Evolutionary conservation across 192 early-diverging fungal species (phyloP), one percentile per base, ranked within the genome.

Genomic region (Coemansia guatemalensis): DNA sequence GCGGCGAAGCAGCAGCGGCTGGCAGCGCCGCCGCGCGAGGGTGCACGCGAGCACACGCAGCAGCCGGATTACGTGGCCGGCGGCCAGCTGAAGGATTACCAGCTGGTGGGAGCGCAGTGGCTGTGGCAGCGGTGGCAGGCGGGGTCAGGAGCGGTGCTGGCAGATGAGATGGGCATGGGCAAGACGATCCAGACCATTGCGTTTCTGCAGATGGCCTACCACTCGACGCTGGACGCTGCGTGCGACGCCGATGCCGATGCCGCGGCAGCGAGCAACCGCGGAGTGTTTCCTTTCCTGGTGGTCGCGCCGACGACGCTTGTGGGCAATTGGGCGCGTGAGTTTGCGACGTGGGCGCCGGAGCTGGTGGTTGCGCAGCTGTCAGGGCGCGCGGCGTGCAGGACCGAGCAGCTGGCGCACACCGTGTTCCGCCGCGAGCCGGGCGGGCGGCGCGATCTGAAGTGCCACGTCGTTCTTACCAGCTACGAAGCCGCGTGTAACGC

Each of bases 121-220:
- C 89, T 96, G 84, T 88, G 88, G 4, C 82, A 87, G 64, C 78
- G 94, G 21, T 97, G 96, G 95, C 84, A 85, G 50, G 73, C 79
- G 44, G 89, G 96, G 65, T 69, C 90, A 64, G 92, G 95, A 55
- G 94, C 94, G 3, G 95, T 99, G 58, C 69, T 98, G 25, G 97
- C 95, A 0, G 96, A 98, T 64, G 96, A 98, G 70, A 87, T 89
- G 90, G 90, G 94, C 17, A 75, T 96, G 32, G 97, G 97, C 14
- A 99, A 99, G 77, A 98, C 97, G 0, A 87, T 99, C 2, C 97
- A 99, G 73, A 92, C 91, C 0, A 94, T 99, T 49, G 86, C 92
- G 2, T 94, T 95, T 62, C 73, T 98, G 23, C 84, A 84, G 7
- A 92, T 89, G 54, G 71, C 96, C 5, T 93, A 91, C 72, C 55